Evolutionary conservation across 2,329 filamentous ascomycete species (phyloP).

Genomic region (Sordariomycetes sp.): DNA sequence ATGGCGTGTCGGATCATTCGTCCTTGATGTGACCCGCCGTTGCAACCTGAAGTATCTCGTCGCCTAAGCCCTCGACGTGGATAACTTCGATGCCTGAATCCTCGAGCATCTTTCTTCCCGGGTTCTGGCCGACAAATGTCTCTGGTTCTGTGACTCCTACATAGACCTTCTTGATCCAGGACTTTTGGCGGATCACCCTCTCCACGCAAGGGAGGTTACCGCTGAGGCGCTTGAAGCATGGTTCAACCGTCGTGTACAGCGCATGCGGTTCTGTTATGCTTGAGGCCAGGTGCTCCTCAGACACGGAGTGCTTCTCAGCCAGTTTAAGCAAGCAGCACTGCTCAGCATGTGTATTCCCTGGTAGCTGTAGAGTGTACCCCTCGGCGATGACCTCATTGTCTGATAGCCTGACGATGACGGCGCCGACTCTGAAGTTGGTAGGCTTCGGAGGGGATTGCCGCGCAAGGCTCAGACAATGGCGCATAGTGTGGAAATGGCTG

Average conservation of each 20-base stretch:
- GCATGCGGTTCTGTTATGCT: constrained; percentile 21
- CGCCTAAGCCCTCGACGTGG: constrained; percentile 66
- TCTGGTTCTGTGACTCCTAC: constrained; percentile 84
- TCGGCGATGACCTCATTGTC: constrained; percentile 58
- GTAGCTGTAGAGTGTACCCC: constrained; percentile 83
- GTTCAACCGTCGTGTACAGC: constrained; percentile 91
- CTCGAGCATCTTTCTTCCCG: constrained; percentile 61
- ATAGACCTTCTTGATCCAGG: constrained; percentile 67
- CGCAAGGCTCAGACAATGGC: constrained; percentile 66
- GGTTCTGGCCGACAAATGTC: constrained; percentile 79
- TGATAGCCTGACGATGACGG: constrained; percentile 61
- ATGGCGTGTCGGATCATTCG: not conserved
- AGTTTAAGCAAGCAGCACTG: constrained; percentile 83
- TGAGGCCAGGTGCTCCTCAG: constrained; percentile 46
- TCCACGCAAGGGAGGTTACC: constrained; percentile 73
- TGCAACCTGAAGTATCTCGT: constrained; percentile 72
- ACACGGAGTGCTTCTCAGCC: constrained; percentile 32
- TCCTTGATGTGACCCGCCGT: constrained; percentile 50
- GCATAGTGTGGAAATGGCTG: constrained; percentile 47
- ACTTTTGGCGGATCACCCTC: constrained; percentile 56
- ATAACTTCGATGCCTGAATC: constrained; percentile 66
- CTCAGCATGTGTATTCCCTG: constrained; percentile 93
- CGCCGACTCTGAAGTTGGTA: constrained; percentile 90
- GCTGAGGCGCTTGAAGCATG: constrained; percentile 64
- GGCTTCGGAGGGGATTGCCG: constrained; percentile 73